A percentile compares a stretch with the other conserved stretches of the same genome.
Conservation (phyloP, 192 early-diverging fungal species). For the Obelidium mucronatum region DNA sequence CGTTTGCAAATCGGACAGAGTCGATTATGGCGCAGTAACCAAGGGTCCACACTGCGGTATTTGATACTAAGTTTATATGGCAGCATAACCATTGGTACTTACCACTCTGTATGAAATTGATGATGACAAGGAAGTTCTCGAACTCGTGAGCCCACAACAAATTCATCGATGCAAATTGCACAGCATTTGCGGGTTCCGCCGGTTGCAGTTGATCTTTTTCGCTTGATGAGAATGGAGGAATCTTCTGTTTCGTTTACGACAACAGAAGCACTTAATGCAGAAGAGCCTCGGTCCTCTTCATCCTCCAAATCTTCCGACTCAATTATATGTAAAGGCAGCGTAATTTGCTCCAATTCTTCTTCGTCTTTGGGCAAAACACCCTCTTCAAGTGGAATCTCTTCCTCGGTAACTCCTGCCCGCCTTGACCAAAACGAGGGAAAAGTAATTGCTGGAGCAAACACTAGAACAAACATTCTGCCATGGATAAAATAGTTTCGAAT, state of each 20-base stretch:
- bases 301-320: constrained; percentile 32
- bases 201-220: constrained; percentile 32
- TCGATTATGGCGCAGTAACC: constrained; percentile 55
- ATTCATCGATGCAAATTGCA: constrained; percentile 62
- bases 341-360: constrained; percentile 37
- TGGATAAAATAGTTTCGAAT: constrained; percentile 25
- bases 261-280: neutral
- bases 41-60: constrained; percentile 54
- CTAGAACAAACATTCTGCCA: constrained; percentile 24
- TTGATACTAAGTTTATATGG: no score
- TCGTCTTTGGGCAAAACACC: neutral
- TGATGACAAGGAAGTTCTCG: constrained; percentile 57
- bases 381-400: neutral
- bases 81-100: no score
- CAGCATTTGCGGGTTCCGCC: constrained; percentile 48
- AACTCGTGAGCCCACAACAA: constrained; percentile 42
- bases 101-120: constrained; percentile 54
- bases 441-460: constrained; percentile 6
- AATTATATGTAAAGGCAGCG: constrained; percentile 32
- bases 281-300: neutral
- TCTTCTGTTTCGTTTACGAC: neutral
- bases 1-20: constrained; percentile 62
- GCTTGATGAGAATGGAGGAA: neutral
- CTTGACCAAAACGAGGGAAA: neutral
- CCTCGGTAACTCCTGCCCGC: neutral